phyloP scores from a whole-genome alignment of 139 green algal genomes.

The Edaphochlamys debaryana region DNA sequence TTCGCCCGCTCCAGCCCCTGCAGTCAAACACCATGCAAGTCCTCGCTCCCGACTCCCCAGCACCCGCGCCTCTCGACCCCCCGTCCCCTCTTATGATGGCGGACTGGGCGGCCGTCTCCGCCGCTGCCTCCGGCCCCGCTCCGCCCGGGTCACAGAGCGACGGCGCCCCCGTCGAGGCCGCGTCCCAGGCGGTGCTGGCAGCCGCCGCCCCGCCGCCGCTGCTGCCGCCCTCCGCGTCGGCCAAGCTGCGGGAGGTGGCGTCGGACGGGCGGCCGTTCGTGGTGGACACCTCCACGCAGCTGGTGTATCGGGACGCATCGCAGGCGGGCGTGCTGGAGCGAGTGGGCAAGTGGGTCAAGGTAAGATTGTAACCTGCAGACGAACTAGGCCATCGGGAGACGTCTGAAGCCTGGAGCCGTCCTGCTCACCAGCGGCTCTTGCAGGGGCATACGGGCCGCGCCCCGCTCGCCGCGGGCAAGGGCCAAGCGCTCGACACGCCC shows the following conservation, averaged over 20 bases:
- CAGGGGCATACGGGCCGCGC: too few species aligned
- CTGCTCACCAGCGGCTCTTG: too few species aligned
- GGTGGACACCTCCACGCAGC: slow-evolving; percentile 24
- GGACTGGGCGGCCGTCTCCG: not conserved
- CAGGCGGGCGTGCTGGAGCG: slow-evolving; percentile 36
- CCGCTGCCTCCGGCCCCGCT: not conserved
- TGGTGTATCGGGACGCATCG: slow-evolving; percentile 42
- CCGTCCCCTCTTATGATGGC: not conserved
- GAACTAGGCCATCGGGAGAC: too few species aligned
- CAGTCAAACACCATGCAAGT: not conserved
- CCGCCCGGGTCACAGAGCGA: too few species aligned
- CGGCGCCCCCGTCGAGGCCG: too few species aligned
- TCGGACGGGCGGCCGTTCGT: slow-evolving; percentile 37
- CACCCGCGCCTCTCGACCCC: not conserved
- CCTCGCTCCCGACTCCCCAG: not conserved
- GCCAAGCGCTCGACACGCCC: too few species aligned
- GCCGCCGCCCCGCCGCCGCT: not conserved
- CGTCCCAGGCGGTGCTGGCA: too few species aligned
- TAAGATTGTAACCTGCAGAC: too few species aligned
- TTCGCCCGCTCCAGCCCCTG: not conserved
- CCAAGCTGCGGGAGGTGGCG: slow-evolving; percentile 42
- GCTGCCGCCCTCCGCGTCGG: slow-evolving; percentile 20
- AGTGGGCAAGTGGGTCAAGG: slow-evolving; percentile 48
- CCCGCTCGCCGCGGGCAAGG: too few species aligned
- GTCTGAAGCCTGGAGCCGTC: too few species aligned